Percentiles rank a stretch among this genome's conserved stretches.
Conservation (phyloP, 2,329 filamentous ascomycete species). For the Talaromyces sp. region DNA sequence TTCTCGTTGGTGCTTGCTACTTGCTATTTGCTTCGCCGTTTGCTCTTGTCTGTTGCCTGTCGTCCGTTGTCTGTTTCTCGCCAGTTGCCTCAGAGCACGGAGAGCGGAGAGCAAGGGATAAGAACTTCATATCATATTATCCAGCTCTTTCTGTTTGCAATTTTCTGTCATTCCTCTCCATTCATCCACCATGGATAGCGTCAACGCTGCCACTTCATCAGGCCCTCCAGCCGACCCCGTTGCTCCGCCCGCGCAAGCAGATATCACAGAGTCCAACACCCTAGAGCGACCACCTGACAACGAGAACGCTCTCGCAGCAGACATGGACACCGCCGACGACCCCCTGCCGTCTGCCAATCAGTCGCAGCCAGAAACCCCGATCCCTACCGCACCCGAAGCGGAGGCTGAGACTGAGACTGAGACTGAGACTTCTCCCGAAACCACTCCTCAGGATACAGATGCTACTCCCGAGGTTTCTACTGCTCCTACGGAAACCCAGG, state of each 20-base stretch:
- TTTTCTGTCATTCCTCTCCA: not conserved
- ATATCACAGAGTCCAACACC: slow-evolving; percentile 1
- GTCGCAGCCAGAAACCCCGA: not conserved
- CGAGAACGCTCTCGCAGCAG: not conserved
- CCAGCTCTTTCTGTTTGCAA: not conserved
- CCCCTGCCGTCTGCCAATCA: slow-evolving; percentile 3
- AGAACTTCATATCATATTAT: not conserved
- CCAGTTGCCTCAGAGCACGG: not conserved
- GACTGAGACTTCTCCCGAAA: not conserved
- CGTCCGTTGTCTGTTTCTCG: not conserved
- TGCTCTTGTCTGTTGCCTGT: not conserved
- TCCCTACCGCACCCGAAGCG: not conserved
- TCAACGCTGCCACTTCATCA: slow-evolving; percentile 4
- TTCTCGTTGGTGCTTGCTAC: not conserved
- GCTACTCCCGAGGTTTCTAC: not conserved
- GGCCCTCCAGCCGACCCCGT: slow-evolving; percentile 3
- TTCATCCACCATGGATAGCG: slow-evolving; percentile 3
- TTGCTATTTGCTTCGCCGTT: not conserved
- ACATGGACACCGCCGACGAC: slow-evolving; percentile 20
- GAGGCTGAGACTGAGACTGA: not conserved
- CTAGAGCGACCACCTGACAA: not conserved
- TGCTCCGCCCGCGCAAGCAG: not conserved
- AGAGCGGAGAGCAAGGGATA: not conserved
- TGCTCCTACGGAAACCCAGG: slow-evolving; percentile 1
- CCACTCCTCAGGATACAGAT: not conserved